phyloP scores from a whole-genome alignment of 306 rosid genomes.

The Vicia faba region DNA sequence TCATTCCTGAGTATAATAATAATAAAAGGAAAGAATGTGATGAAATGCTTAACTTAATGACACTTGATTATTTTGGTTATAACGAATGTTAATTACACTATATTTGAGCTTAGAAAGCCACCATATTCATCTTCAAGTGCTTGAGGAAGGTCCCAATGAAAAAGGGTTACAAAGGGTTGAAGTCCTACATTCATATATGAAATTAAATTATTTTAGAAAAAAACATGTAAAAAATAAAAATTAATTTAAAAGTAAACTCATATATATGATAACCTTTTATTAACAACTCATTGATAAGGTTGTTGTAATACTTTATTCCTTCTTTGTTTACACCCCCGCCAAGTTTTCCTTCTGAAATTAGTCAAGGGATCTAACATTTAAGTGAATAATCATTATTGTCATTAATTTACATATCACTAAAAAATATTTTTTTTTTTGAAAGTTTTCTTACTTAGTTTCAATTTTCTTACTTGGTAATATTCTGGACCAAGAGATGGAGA shows the following conservation, averaged over 20 bases:
- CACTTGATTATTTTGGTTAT: neutral
- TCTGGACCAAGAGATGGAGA: conserved; percentile 71
- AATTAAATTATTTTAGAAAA: neutral
- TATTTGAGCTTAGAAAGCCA: conserved; percentile 44
- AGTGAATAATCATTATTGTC: neutral
- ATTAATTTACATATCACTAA: too few relatives aligned
- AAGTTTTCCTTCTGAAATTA: conserved; percentile 44
- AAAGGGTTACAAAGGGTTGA: conserved; percentile 49
- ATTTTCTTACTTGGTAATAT: conserved; percentile 54
- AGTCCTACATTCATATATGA: conserved; percentile 25
- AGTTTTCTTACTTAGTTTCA: too few relatives aligned
- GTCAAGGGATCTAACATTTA: neutral
- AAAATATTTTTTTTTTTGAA: too few relatives aligned
- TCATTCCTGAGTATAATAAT: conserved; percentile 8
- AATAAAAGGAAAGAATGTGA: neutral
- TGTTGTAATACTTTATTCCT: conserved; percentile 52
- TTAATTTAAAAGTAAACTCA: neutral
- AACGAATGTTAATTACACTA: conserved; percentile 43
- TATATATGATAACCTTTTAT: conserved; percentile 33
- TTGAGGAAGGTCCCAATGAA: conserved; percentile 62
- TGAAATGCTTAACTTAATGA: neutral
- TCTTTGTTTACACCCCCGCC: conserved; percentile 54
- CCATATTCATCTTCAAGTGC: conserved; percentile 53
- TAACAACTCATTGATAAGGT: conserved; percentile 52
- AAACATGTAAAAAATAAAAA: too few relatives aligned